Base-by-base conservation (phyloP, 2,329 filamentous ascomycete species). In the Pseudogymnoascus sp. region DNA sequence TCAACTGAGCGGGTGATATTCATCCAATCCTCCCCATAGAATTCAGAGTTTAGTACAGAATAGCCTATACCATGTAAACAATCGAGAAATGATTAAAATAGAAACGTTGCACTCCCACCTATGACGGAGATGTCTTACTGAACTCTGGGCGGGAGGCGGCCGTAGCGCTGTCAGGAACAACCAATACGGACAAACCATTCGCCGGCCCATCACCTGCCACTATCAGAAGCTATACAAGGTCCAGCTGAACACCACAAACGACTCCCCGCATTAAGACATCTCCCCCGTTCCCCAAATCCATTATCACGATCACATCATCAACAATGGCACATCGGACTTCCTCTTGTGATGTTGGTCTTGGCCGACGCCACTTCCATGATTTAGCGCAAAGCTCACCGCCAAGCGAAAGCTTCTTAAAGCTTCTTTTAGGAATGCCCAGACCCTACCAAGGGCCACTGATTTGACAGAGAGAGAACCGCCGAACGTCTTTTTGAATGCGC, bases 281-380 rank as follows among this genome's bases (percentile, higher is more conserved):
- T 29, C 4, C n/a, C 23, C 45, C 23, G 23, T n/a, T 10, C 1
- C 6, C 7, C 8, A 8, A 31, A 18, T 10, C n/a, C 47, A 31
- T 54, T 54, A 31, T 54, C 47, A 11, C 47, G 26, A 54, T 54
- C 47, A 54, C 47, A 54, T 14, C 47, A 54, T 54, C 47, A 54
- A 31, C 23, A 16, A 5, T n/a, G 11, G 16, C 11, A 31, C 29
- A 31, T 54, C 14, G 23, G 26, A 54, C 47, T 54, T 54, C 47
- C 47, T 31, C 23, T 31, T 54, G 47, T 54, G 47, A 54, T 54
- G 5, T 29, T 54, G 47, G 26, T 54, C 47, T 54, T 54, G 47
- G 47, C 47, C 47, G 47, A 54, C 47, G 47, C 47, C 47, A 54
- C 47, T 31, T 54, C 47, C 47, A 54, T 11, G n/a, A 31, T 29